Evolutionary conservation across 225 moss, liverwort and hornwort genomes (phyloP), one percentile per base, ranked within the genome.

Genomic region (Polytrichum commune): DNA sequence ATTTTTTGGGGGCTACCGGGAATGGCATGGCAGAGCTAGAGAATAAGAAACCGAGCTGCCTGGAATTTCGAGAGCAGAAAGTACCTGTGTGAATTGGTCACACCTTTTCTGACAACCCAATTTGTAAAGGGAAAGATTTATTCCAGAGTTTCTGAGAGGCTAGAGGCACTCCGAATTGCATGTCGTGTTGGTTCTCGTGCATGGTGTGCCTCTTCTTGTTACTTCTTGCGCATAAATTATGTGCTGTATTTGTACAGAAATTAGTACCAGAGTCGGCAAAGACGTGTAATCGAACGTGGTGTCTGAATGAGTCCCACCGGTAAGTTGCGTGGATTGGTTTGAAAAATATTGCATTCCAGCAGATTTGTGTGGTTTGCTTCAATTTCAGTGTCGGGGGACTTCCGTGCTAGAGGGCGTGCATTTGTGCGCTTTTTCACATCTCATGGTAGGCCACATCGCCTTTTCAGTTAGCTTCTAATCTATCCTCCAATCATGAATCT

Each of bases 51-150:
- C 62, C 8, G 35, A 70, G 60, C 58, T 72, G 55, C 57, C 53
- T 65, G 62, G 62, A 63, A 74, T 67, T 71, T 54, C 63, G 72
- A 38, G 27, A 76, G 68, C 66, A 74, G 76, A 69, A 63, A 65
- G 66, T 65, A 63, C 30, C 56, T 32, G 63, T 81, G 73, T 76
- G 73, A 73, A 63, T 64, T 64, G 66, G 64, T 62, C 68, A 68
- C 18, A 16, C 71, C 19, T 81, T 60, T 76, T 78, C 75, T 69
- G 63, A 54, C 64, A 60, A 67, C 72, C 84, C 75, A 78, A 22
- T 72, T 66, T 82, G 79, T 77, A 79, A 80, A 82, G 77, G 54
- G 60, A 66, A 72, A 76, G 63, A 62, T 67, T 16, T 46, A 46
- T 68, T 72, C 69, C 46, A 68, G 73, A 76, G 60, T 73, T 58